Conservation (phyloP, 2,329 filamentous ascomycete genomes). For the Penicillium hordei region DNA sequence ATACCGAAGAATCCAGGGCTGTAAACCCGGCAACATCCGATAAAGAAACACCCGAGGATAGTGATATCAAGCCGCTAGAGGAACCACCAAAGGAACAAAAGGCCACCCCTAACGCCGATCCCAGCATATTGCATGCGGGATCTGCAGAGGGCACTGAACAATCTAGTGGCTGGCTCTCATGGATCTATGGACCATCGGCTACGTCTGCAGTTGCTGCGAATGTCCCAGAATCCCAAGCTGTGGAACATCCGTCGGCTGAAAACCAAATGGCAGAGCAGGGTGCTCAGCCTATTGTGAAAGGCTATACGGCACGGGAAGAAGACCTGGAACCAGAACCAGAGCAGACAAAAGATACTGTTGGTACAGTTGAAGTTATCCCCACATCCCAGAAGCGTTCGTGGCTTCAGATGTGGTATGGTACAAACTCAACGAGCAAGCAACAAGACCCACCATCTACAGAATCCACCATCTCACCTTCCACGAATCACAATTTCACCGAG, state of each 20-base stretch:
- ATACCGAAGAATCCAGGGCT: slow-evolving; percentile 16
- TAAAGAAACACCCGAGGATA: slow-evolving; percentile 23
- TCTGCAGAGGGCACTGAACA: slow-evolving; percentile 19
- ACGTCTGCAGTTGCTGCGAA: slow-evolving; percentile 10
- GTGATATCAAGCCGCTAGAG: slow-evolving; percentile 14
- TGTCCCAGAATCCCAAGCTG: slow-evolving; percentile 18
- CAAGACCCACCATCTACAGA: slow-evolving; percentile 25
- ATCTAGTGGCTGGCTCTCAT: slow-evolving; percentile 38
- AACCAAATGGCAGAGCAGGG: slow-evolving; percentile 16
- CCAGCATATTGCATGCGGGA: slow-evolving; percentile 15
- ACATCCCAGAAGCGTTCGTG: slow-evolving; percentile 42
- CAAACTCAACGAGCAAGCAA: slow-evolving; percentile 25
- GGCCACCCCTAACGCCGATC: slow-evolving; percentile 12
- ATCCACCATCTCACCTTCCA: slow-evolving; percentile 6
- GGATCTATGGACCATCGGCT: slow-evolving; percentile 35
- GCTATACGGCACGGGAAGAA: slow-evolving; percentile 11
- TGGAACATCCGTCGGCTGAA: slow-evolving; percentile 10
- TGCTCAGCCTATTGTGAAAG: slow-evolving; percentile 6
- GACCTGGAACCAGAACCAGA: slow-evolving; percentile 13
- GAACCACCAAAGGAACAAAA: slow-evolving; percentile 22
- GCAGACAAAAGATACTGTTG: slow-evolving; percentile 1
- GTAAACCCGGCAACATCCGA: slow-evolving; percentile 13
- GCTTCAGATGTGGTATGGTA: slow-evolving; percentile 47
- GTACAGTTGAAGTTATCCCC: slow-evolving; percentile 12
- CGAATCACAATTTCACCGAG: slow-evolving; percentile 11